Percentiles rank a stretch among this genome's conserved stretches.
Conservation (phyloP, 495 filamentous ascomycete genomes). For the Cudoniella acicularis region DNA sequence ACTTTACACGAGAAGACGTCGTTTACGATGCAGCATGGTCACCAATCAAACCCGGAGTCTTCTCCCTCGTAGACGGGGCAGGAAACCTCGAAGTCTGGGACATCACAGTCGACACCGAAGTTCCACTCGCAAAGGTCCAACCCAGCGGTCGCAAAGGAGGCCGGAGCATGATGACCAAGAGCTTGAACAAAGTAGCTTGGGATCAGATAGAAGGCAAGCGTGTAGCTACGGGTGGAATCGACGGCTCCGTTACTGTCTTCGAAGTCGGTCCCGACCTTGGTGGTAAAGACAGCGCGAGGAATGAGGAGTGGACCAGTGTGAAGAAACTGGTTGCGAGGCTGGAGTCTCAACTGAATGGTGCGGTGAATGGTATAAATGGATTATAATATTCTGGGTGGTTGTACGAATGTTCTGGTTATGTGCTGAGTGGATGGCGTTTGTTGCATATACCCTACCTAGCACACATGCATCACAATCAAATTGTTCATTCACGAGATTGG, state of each 20-base stretch:
- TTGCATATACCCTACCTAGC: conserved; percentile 4
- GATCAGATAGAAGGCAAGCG: conserved; percentile 82
- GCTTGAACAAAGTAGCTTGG: conserved; percentile 91
- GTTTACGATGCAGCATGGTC: conserved; percentile 97
- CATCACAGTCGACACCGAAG: conserved; percentile 84
- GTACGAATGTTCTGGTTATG: neutral
- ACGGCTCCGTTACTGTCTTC: conserved; percentile 86
- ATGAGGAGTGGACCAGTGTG: conserved; percentile 87
- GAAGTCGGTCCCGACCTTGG: conserved; percentile 86
- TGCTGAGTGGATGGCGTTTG: neutral
- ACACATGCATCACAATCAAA: neutral
- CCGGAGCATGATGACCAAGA: conserved; percentile 61
- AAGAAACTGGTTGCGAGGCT: conserved; percentile 77
- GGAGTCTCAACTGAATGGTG: conserved; percentile 35
- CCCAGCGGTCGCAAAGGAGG: conserved; percentile 60
- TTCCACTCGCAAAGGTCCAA: conserved; percentile 72
- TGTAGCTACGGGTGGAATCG: conserved; percentile 83
- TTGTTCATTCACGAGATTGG: neutral
- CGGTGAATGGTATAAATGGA: conserved; percentile 19
- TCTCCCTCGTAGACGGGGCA: conserved; percentile 87
- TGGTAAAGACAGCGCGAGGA: conserved; percentile 70
- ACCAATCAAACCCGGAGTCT: conserved; percentile 85
- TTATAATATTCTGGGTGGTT: conserved; percentile 1
- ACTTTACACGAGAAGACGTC: conserved; percentile 88
- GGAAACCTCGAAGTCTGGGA: conserved; percentile 97